phyloP scores from a whole-genome alignment of 1,284 basidiomycete species.

The Ceraceosorus guamensis region DNA sequence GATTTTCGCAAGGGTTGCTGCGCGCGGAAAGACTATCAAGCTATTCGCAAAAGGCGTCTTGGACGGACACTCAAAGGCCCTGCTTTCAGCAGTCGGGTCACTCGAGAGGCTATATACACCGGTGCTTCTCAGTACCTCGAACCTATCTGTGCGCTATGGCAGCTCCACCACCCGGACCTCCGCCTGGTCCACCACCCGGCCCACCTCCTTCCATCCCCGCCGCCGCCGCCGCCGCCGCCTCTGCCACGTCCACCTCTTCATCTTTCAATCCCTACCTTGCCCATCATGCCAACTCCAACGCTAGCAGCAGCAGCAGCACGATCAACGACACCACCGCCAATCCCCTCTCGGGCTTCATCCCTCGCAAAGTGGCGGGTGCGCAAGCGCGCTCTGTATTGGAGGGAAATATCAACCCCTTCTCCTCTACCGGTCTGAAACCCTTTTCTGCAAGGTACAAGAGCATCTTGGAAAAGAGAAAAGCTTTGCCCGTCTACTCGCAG shows the following conservation, averaged over 20 bases:
- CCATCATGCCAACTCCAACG: slow-evolving; percentile 17
- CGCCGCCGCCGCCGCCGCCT: neutral
- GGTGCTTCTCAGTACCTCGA: no score
- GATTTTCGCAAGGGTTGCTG: no score
- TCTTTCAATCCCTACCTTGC: slow-evolving; percentile 43
- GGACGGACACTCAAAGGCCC: no score
- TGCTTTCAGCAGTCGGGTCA: no score
- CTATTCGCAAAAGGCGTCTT: no score
- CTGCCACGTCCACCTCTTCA: no score
- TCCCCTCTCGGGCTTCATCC: slow-evolving; percentile 70
- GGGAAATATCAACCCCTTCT: slow-evolving; percentile 77
- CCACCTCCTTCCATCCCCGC: slow-evolving; percentile 4
- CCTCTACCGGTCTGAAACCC: slow-evolving; percentile 52
- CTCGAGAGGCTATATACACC: no score
- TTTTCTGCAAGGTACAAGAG: slow-evolving; percentile 75
- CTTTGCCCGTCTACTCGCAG: slow-evolving; percentile 82
- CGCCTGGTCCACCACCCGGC: slow-evolving; percentile 2
- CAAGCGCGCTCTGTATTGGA: slow-evolving; percentile 71
- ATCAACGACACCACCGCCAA: slow-evolving; percentile 29
- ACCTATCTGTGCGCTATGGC: no score
- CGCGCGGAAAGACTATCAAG: no score
- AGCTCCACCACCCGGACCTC: no score
- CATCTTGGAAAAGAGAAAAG: slow-evolving; percentile 75
- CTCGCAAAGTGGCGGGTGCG: slow-evolving; percentile 65
- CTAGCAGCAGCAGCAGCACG: slow-evolving; percentile 7